Evolutionary conservation across 768 basidiomycete species (phyloP).

Genomic region (Daedaleopsis nitida): DNA sequence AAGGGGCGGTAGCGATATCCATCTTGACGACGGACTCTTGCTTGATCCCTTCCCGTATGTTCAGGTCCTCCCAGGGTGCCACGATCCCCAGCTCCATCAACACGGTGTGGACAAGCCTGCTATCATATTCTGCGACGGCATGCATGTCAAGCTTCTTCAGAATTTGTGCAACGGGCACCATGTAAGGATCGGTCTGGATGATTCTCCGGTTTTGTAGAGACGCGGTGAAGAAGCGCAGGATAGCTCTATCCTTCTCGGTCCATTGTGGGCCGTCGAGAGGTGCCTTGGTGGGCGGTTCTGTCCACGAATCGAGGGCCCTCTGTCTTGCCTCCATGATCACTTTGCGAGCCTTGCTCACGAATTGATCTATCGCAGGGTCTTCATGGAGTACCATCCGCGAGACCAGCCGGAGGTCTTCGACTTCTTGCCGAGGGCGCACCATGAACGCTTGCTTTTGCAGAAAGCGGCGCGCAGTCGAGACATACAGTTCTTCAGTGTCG

Average conservation of each 20-base stretch:
- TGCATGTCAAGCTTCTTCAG: constrained; percentile 56
- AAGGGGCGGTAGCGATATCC: neutral
- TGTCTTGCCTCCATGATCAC: constrained; percentile 40
- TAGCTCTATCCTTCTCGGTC: constrained; percentile 52
- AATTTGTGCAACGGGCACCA: constrained; percentile 51
- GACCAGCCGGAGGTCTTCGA: constrained; percentile 53
- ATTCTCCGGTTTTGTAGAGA: constrained; percentile 50
- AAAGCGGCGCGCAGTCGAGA: constrained; percentile 50
- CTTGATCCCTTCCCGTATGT: neutral
- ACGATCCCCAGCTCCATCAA: constrained; percentile 74
- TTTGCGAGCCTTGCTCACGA: constrained; percentile 50
- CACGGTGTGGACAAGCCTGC: constrained; percentile 42
- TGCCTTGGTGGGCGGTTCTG: constrained; percentile 33
- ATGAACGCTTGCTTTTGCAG: constrained; percentile 51
- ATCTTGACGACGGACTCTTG: neutral
- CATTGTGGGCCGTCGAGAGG: constrained; percentile 41
- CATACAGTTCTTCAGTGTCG: constrained; percentile 51
- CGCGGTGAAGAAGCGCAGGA: constrained; percentile 60
- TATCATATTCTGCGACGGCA: constrained; percentile 34
- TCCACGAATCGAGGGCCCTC: constrained; percentile 33
- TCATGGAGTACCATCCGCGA: constrained; percentile 46
- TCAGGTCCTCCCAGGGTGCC: constrained; percentile 77
- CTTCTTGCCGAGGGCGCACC: constrained; percentile 63
- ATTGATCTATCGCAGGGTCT: constrained; percentile 45
- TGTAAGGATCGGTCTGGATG: constrained; percentile 67